Percentiles rank a stretch among this genome's conserved stretches.
These are phyloP conservation scores for Lanmaoa rubissima DNA, from an alignment of 768 basidiomycete genomes.

Conservation along the genomic window DNA sequence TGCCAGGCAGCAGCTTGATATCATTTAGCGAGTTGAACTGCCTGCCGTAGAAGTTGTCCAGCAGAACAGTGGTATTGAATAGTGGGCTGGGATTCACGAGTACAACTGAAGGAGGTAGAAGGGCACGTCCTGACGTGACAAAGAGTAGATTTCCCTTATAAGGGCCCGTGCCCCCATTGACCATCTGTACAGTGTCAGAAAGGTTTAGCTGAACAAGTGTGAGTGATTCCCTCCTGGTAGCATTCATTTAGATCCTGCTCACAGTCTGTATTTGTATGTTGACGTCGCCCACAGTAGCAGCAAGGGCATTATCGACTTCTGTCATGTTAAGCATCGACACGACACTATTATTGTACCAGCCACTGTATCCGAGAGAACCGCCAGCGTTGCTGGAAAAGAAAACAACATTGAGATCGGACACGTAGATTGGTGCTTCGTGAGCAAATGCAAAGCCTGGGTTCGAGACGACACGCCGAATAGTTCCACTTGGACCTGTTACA, in stretches of 20 bases:
- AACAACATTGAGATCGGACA: constrained; percentile 60
- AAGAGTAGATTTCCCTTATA: constrained; percentile 58
- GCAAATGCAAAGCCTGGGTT: constrained; percentile 69
- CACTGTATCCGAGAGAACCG: constrained; percentile 61
- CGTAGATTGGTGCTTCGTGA: constrained; percentile 76
- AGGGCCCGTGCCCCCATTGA: constrained; percentile 66
- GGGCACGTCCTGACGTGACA: constrained; percentile 63
- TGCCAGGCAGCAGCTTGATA: constrained; percentile 66
- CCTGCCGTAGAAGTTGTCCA: constrained; percentile 79
- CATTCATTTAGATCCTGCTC: constrained; percentile 7
- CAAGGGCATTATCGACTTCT: constrained; percentile 49
- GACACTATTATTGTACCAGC: constrained; percentile 60
- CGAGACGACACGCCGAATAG: constrained; percentile 59
- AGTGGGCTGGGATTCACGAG: constrained; percentile 65
- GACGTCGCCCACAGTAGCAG: constrained; percentile 34
- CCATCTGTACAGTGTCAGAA: constrained; percentile 62
- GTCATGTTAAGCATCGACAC: constrained; percentile 61
- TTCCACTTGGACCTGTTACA: constrained; percentile 57
- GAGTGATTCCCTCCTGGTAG: background rate
- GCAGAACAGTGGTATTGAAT: constrained; percentile 62
- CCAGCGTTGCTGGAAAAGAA: constrained; percentile 75
- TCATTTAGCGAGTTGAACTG: constrained; percentile 87
- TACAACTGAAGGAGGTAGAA: constrained; percentile 58
- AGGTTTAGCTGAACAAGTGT: constrained; percentile 50
- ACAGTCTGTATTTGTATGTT: constrained; percentile 51